Percentiles rank a stretch among this genome's conserved stretches.
These are phyloP conservation scores for Oleoguttula mirabilis DNA, from an alignment of 495 filamentous ascomycete genomes.

Conservation along the genomic window DNA sequence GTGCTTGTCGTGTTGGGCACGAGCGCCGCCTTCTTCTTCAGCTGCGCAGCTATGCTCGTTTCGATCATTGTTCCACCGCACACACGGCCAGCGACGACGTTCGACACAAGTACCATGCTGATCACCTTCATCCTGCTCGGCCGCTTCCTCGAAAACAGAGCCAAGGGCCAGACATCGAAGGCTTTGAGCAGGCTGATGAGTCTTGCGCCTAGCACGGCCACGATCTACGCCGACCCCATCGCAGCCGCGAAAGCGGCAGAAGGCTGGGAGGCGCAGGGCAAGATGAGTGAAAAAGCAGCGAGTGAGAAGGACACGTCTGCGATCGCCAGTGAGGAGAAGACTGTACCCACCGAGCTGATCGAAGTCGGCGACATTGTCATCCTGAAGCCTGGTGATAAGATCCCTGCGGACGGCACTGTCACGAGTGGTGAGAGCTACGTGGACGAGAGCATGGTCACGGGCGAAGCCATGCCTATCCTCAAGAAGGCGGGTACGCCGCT, in stretches of 20 bases:
- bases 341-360: slow-evolving; percentile 87
- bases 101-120: slow-evolving; percentile 97
- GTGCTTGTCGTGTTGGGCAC: slow-evolving; percentile 90
- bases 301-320: slow-evolving; percentile 30
- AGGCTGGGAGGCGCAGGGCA: slow-evolving; percentile 44
- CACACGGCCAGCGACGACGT: slow-evolving; percentile 69
- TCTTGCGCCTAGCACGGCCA: slow-evolving; percentile 89
- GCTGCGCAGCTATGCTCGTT: slow-evolving; percentile 74
- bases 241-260: slow-evolving; percentile 83
- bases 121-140: slow-evolving; percentile 93
- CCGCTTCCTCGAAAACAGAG: slow-evolving; percentile 84
- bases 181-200: slow-evolving; percentile 94
- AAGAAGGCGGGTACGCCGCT: slow-evolving; percentile 69
- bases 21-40: slow-evolving; percentile 97
- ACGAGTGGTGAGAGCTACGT: slow-evolving; percentile 84
- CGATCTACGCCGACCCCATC: slow-evolving; percentile 94
- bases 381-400: slow-evolving; percentile 87
- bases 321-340: slow-evolving; percentile 60
- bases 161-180: slow-evolving; percentile 93
- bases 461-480: slow-evolving; percentile 84
- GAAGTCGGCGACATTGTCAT: slow-evolving; percentile 90
- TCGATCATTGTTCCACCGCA: slow-evolving; percentile 60
- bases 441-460: slow-evolving; percentile 98
- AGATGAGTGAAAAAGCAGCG: slow-evolving; percentile 34
- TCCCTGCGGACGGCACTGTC: slow-evolving; percentile 83